Conservation (phyloP, 495 filamentous ascomycete genomes). For the Symbiotaphrina buchneri region DNA sequence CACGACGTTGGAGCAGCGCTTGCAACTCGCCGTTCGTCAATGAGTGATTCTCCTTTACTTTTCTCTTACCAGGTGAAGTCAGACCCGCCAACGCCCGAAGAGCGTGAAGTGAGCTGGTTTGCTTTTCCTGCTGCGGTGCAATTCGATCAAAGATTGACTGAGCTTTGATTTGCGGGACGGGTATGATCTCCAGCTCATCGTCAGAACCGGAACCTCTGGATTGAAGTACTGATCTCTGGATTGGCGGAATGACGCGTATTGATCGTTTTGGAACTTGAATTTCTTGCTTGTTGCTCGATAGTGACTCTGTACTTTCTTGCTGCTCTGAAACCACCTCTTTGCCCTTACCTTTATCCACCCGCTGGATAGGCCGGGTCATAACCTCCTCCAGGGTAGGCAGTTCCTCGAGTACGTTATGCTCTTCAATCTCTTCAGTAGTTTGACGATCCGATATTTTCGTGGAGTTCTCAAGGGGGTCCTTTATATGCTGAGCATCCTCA, state of each 20-base stretch:
- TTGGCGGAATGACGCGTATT: too few relatives aligned
- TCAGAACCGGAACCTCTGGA: constrained; percentile 35
- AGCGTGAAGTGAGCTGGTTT: constrained; percentile 39
- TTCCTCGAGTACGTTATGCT: constrained; percentile 6
- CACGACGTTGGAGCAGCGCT: constrained; percentile 37
- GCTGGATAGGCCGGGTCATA: constrained; percentile 2
- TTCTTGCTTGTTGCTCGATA: not conserved
- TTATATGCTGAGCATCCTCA: too few relatives aligned
- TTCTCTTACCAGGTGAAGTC: constrained; percentile 33
- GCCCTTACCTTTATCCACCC: constrained; percentile 10
- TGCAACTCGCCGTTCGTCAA: constrained; percentile 53
- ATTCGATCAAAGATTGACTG: constrained; percentile 47
- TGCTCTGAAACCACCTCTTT: constrained; percentile 8
- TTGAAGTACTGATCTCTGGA: not conserved
- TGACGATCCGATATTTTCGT: too few relatives aligned
- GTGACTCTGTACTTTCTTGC: not conserved
- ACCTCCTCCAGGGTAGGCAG: constrained; percentile 9
- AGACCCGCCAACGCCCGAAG: constrained; percentile 57
- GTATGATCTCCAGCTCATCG: constrained; percentile 26
- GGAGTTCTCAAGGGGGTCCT: too few relatives aligned
- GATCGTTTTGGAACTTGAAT: constrained; percentile 4
- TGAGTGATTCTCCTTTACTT: constrained; percentile 14
- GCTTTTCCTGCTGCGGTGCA: constrained; percentile 28
- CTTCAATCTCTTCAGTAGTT: constrained; percentile 2
- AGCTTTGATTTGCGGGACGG: constrained; percentile 11